Conservation (phyloP, 805 yeast species). For the Spathaspora boniae region DNA sequence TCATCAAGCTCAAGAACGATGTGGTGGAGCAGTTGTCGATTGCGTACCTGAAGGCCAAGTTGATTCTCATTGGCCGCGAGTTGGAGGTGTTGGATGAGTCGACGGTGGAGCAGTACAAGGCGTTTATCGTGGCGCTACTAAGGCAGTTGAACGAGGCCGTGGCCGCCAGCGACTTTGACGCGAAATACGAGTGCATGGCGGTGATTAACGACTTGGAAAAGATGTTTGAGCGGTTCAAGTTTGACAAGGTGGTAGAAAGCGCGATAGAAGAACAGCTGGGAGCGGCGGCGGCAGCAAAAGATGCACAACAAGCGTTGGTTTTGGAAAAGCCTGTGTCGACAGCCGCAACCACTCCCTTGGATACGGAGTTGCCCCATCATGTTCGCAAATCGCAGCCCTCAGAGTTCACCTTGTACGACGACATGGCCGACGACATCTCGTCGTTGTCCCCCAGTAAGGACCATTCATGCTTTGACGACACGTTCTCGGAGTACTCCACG, state of each 20-base stretch:
- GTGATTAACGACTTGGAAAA: conserved; percentile 68
- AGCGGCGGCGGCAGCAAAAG: too few relatives aligned
- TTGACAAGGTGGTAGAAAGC: conserved; percentile 27
- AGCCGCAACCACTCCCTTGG: too few relatives aligned
- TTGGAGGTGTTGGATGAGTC: conserved; percentile 42
- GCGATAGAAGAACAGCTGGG: conserved; percentile 13
- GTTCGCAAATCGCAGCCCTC: too few relatives aligned
- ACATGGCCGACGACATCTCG: too few relatives aligned
- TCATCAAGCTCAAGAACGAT: conserved; percentile 47
- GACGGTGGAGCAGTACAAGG: conserved; percentile 47
- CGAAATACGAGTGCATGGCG: conserved; percentile 63
- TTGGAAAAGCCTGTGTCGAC: background rate
- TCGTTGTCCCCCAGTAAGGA: too few relatives aligned
- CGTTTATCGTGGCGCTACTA: conserved; percentile 55
- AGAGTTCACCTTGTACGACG: too few relatives aligned
- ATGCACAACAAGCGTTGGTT: background rate
- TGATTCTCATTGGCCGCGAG: conserved; percentile 63
- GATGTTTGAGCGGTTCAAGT: conserved; percentile 58
- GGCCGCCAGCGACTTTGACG: conserved; percentile 49
- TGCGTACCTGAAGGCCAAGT: conserved; percentile 61
- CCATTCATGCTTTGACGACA: conserved; percentile 17
- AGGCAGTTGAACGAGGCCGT: conserved; percentile 57
- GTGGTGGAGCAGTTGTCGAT: conserved; percentile 52
- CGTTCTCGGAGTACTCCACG: conserved; percentile 23
- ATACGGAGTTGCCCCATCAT: too few relatives aligned